These are phyloP conservation scores for Zasmidium citrigriseum DNA, from an alignment of 2,329 filamentous ascomycete species.

Conservation along the genomic window DNA sequence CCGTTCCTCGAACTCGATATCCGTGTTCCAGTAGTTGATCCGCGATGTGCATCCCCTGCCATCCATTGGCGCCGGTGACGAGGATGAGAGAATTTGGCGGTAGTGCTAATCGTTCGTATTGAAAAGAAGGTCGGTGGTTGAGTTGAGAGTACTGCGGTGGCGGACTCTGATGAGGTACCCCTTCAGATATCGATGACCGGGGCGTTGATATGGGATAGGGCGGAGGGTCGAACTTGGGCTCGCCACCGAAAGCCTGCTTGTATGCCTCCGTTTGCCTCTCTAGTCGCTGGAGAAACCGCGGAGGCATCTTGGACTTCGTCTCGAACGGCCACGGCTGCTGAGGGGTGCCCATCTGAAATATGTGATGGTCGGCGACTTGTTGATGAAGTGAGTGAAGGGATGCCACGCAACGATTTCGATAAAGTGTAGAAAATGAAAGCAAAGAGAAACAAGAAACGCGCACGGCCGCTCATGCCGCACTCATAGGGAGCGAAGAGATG, in stretches of 20 bases:
- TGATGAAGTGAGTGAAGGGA: not conserved
- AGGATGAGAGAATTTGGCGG: not conserved
- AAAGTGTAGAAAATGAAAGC: not conserved
- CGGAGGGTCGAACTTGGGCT: not conserved
- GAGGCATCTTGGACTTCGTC: not conserved
- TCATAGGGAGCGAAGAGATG: too few species aligned
- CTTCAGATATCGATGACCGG: not conserved
- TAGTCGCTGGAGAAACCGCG: not conserved
- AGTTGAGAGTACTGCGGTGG: not conserved
- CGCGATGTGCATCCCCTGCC: conserved; percentile 28
- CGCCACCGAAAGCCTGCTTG: not conserved
- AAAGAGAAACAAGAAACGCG: not conserved
- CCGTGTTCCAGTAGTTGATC: conserved; percentile 30
- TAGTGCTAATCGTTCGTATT: not conserved
- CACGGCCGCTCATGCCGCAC: not conserved
- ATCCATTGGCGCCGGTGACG: not conserved
- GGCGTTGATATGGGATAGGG: not conserved
- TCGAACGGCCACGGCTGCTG: not conserved
- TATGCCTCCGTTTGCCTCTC: not conserved
- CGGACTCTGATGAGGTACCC: not conserved
- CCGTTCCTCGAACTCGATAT: conserved; percentile 33
- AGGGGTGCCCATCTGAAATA: not conserved
- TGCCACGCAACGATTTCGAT: too few species aligned
- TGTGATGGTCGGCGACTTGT: not conserved
- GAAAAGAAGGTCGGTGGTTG: not conserved